These are phyloP conservation scores for Cubamyces sp. DNA, from an alignment of 768 basidiomycete species.

Conservation along the genomic window DNA sequence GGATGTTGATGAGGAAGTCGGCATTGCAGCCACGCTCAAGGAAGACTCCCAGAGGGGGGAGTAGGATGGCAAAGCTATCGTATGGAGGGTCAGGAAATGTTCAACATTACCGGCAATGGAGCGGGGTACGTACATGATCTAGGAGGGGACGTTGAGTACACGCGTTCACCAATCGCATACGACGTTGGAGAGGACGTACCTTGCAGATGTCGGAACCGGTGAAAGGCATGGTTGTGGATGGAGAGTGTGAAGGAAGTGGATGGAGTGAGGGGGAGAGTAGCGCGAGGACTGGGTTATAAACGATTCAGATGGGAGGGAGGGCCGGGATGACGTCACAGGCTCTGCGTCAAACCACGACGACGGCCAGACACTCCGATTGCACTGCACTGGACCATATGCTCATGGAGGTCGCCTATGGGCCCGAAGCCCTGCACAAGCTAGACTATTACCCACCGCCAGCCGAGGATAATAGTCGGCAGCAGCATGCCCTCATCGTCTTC, in stretches of 20 bases:
- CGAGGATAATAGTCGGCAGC: background rate
- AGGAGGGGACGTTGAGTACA: background rate
- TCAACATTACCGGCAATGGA: background rate
- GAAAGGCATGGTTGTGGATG: conserved; percentile 61
- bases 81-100: background rate
- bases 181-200: conserved; percentile 48
- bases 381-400: no score
- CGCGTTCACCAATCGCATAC: no score
- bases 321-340: conserved; percentile 20
- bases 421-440: conserved; percentile 48
- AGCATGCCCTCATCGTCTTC: conserved; percentile 62
- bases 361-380: background rate
- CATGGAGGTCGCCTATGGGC: conserved; percentile 29
- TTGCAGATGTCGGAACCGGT: conserved; percentile 80
- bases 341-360: conserved; percentile 3
- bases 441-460: conserved; percentile 52
- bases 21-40: conserved; percentile 82
- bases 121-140: conserved; percentile 49
- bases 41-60: conserved; percentile 88
- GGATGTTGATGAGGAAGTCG: conserved; percentile 80
- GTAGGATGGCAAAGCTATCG: conserved; percentile 63
- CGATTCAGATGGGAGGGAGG: conserved; percentile 7
- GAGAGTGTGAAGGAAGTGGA: conserved; percentile 18
- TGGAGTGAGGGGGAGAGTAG: background rate
- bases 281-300: conserved; percentile 7